Evolutionary conservation across 768 basidiomycete species (phyloP).

Genomic region (Mycena filopes): DNA sequence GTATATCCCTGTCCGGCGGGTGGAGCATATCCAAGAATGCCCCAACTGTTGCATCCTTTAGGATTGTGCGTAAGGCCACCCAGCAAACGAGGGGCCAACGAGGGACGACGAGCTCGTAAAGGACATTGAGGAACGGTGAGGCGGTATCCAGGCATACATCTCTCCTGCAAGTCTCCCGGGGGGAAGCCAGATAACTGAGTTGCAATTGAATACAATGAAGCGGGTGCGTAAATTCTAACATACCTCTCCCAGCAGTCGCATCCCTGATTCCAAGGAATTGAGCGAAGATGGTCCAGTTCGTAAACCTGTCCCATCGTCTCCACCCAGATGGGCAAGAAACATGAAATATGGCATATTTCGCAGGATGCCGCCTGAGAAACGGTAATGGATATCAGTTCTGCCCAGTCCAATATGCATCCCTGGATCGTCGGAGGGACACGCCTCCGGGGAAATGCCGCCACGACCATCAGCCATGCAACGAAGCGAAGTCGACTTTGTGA

Average conservation of each 20-base stretch:
- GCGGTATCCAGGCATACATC: not conserved
- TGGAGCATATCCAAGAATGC: slow-evolving; percentile 7
- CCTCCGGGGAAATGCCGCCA: not conserved
- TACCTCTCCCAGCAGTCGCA: slow-evolving; percentile 10
- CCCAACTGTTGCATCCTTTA: not conserved
- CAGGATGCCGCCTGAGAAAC: not conserved
- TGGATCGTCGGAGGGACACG: no score
- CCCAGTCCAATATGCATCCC: not conserved
- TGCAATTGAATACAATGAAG: not conserved
- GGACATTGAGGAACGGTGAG: not conserved
- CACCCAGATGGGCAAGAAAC: slow-evolving; percentile 1
- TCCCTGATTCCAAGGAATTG: not conserved
- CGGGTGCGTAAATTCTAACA: not conserved
- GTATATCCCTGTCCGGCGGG: not conserved
- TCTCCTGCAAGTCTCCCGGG: not conserved
- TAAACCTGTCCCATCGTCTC: slow-evolving; percentile 14
- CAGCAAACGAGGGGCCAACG: slow-evolving; percentile 17
- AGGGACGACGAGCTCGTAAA: slow-evolving; percentile 14
- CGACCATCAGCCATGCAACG: slow-evolving; percentile 11
- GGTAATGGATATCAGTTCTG: not conserved
- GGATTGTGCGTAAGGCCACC: slow-evolving; percentile 8
- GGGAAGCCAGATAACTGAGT: not conserved
- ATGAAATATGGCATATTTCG: not conserved
- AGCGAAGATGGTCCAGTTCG: not conserved
- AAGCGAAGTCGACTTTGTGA: slow-evolving; percentile 2